Evolutionary conservation across 805 yeast genomes (phyloP).

Genomic region (Pichia membranifaciens): DNA sequence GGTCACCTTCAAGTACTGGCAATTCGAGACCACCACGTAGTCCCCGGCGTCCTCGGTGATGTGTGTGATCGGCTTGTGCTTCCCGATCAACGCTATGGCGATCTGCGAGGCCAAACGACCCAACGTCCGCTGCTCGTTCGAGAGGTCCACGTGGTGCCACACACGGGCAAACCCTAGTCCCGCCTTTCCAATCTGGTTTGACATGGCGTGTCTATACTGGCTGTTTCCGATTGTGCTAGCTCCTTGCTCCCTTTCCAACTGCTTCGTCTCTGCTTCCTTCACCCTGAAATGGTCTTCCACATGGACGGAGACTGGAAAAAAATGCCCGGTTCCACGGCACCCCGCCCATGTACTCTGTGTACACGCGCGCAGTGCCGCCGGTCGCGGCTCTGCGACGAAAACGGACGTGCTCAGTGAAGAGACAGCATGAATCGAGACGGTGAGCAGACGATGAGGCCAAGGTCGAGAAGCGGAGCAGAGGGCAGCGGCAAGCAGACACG

Average conservation of each 20-base stretch:
- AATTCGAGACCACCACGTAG: slow-evolving; percentile 93
- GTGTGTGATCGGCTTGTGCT: slow-evolving; percentile 88
- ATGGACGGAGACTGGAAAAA: too few relatives aligned
- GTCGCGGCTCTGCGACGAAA: neutral
- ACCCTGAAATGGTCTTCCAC: too few relatives aligned
- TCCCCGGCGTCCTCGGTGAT: slow-evolving; percentile 86
- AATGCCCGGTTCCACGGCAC: too few relatives aligned
- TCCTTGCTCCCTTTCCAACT: neutral
- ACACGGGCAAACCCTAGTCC: slow-evolving; percentile 57
- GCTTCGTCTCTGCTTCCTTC: too few relatives aligned
- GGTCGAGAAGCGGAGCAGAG: neutral
- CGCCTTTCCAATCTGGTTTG: slow-evolving; percentile 41
- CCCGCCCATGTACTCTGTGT: too few relatives aligned
- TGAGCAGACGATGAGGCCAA: neutral
- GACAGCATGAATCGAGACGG: neutral
- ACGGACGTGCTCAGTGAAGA: neutral
- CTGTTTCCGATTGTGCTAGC: neutral
- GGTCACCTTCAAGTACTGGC: slow-evolving; percentile 71
- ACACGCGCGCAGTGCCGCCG: neutral
- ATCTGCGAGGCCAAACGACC: slow-evolving; percentile 91
- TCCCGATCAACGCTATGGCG: slow-evolving; percentile 88
- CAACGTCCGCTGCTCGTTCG: slow-evolving; percentile 74
- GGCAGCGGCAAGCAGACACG: too few relatives aligned
- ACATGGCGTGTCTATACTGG: slow-evolving; percentile 28
- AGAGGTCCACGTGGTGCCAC: slow-evolving; percentile 95